Evolutionary conservation across 257 asterid species (phyloP).

Genomic region (Eustoma russellianum): DNA sequence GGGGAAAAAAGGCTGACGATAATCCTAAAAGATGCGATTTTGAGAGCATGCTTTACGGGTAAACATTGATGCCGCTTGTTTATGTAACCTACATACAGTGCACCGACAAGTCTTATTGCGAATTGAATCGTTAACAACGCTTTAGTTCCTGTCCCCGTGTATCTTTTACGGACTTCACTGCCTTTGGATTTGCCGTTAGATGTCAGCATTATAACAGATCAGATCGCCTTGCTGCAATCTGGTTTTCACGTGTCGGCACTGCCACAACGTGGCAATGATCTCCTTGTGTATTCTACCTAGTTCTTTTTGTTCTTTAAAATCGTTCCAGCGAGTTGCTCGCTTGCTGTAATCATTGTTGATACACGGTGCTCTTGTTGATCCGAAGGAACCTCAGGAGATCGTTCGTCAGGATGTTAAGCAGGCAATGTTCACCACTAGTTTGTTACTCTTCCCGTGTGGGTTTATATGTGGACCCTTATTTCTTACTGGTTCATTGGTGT

Average conservation of each 20-base stretch:
- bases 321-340: neutral
- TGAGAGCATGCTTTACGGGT: constrained; percentile 65
- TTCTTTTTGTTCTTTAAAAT: neutral
- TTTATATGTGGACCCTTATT: neutral
- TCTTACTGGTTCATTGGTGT: constrained; percentile 3
- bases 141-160: neutral
- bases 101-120: neutral
- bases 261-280: constrained; percentile 71
- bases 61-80: neutral
- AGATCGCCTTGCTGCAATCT: constrained; percentile 77
- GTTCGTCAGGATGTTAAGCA: constrained; percentile 72
- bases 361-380: constrained; percentile 54
- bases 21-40: constrained; percentile 31
- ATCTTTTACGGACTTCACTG: neutral
- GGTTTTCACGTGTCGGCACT: constrained; percentile 84
- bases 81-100: neutral
- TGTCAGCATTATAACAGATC: constrained; percentile 78
- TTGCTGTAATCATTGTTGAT: constrained; percentile 3
- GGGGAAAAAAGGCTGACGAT: neutral
- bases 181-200: constrained; percentile 23
- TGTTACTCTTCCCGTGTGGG: too few relatives aligned
- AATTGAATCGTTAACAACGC: neutral
- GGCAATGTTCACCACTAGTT: constrained; percentile 15
- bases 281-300: neutral
- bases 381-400: constrained; percentile 70